Percentiles rank a stretch among this genome's conserved stretches.
phyloP scores from a whole-genome alignment of 257 asterid species.

The Schizonepeta tenuifolia region DNA sequence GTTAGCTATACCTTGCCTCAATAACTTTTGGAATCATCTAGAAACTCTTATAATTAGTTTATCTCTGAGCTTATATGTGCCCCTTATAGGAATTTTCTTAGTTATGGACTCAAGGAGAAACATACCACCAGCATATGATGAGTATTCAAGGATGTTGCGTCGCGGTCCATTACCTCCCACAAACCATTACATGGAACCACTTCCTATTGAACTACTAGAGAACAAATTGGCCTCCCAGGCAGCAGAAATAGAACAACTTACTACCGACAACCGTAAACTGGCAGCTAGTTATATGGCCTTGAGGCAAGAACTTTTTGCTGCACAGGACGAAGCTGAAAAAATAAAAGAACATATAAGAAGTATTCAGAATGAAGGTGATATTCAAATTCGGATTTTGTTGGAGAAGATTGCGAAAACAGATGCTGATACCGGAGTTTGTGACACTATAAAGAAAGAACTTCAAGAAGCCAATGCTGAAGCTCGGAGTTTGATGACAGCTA shows the following conservation, averaged over 20 bases:
- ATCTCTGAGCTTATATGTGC: constrained; percentile 13
- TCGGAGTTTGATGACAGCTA: constrained; percentile 54
- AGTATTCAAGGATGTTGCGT: constrained; percentile 46
- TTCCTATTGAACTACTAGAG: constrained; percentile 44
- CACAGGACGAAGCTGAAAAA: constrained; percentile 59
- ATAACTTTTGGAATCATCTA: not conserved
- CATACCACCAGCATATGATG: constrained; percentile 49
- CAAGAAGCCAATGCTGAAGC: constrained; percentile 65
- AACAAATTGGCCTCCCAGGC: constrained; percentile 54
- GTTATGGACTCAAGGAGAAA: constrained; percentile 70
- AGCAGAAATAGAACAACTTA: constrained; percentile 62
- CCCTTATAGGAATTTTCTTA: constrained; percentile 24
- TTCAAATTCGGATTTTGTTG: constrained; percentile 65
- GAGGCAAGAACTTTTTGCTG: constrained; percentile 64
- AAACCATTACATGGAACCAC: constrained; percentile 45
- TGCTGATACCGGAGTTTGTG: constrained; percentile 58
- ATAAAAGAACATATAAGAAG: constrained; percentile 67
- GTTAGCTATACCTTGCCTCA: not conserved
- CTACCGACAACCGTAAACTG: constrained; percentile 69
- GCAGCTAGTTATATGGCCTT: constrained; percentile 59
- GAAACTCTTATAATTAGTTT: constrained; percentile 4
- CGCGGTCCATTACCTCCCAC: constrained; percentile 45
- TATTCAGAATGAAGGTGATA: constrained; percentile 71
- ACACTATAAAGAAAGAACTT: constrained; percentile 53
- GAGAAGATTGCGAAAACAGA: constrained; percentile 73